Evolutionary conservation across 2,329 filamentous ascomycete species (phyloP), one percentile per base, ranked within the genome.

Genomic region (Aspergillus bombycis): DNA sequence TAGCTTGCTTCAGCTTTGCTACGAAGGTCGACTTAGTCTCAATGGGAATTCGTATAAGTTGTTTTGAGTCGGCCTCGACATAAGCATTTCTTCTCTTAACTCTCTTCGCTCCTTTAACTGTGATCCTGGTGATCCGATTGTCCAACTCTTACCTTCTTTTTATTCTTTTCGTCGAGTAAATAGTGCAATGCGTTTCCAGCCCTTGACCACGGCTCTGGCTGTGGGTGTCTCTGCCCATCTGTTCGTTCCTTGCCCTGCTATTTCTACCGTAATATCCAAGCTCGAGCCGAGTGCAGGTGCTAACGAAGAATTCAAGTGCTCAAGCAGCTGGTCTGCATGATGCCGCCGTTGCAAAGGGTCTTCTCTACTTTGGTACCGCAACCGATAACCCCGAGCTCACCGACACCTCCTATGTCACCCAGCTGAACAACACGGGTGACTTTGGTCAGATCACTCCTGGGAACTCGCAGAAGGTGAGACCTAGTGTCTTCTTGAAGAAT

Each of bases 401-500:
- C 52, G 85, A 91, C 74, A 71, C 76, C 14, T 70, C 81, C 32
- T 91, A 91, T 74, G 77, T 82, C 21, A 74, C 77, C 23, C 85
- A 89, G 64, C 78, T 89, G 48, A 82, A 81, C 70, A 86, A 91
- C 74, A 82, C 83, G 9, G 77, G 79, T 54, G 86, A 89, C 70
- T 91, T 90, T 69, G 89, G 88, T 36, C 84, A 88, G 73, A 81
- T 89, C 30, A 89, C 88, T 0, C 87, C 88, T 0, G 86, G 84
- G 56, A 91, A 91, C 72, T 82, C 83, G 3, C 85, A 88, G 74
- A 86, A 87, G 72, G 77, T 77, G 60, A 45, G 69, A 26, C 28
- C 21, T 19, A 19, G 43, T 12, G 2, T 14, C 14, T 16, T 43
- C 4, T 10, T 6, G 28, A 14, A 36, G 1, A 7, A 19, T 30